A percentile compares a stretch with the other conserved stretches of the same genome.
These are phyloP conservation scores for Hepatocystis sp. DNA, from an alignment of 169 alveolate genomes.

Conservation along the genomic window DNA sequence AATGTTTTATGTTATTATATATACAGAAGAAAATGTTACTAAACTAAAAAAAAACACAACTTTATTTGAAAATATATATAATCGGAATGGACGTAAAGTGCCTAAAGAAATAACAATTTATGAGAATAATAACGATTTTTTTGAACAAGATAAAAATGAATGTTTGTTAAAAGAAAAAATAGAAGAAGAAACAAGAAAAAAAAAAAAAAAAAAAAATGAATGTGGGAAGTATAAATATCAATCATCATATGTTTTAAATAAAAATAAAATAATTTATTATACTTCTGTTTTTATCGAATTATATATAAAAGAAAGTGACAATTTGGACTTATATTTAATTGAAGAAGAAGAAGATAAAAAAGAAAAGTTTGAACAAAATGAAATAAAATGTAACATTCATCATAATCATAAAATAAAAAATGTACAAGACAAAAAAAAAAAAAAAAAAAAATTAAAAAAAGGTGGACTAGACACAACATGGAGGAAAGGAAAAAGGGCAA, in stretches of 20 bases:
- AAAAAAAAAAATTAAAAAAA: too few relatives aligned
- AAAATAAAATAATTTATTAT: constrained; percentile 27
- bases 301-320: constrained; percentile 10
- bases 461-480: too few relatives aligned
- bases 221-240: constrained; percentile 4
- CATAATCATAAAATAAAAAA: too few relatives aligned
- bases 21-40: constrained; percentile 21
- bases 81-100: constrained; percentile 22
- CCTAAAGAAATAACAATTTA: neutral
- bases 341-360: constrained; percentile 17
- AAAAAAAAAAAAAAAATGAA: constrained; percentile 30
- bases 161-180: constrained; percentile 1
- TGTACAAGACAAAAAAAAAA: too few relatives aligned
- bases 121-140: neutral
- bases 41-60: constrained; percentile 4
- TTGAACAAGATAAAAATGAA: neutral
- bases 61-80: constrained; percentile 63
- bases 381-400: too few relatives aligned
- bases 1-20: constrained; percentile 69
- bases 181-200: constrained; percentile 4
- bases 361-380: too few relatives aligned
- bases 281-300: constrained; percentile 25
- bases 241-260: neutral
- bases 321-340: constrained; percentile 50
- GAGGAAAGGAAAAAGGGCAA: too few relatives aligned